Conservation (phyloP, 2,329 filamentous ascomycete genomes). For the Penicillium sumatraense region DNA sequence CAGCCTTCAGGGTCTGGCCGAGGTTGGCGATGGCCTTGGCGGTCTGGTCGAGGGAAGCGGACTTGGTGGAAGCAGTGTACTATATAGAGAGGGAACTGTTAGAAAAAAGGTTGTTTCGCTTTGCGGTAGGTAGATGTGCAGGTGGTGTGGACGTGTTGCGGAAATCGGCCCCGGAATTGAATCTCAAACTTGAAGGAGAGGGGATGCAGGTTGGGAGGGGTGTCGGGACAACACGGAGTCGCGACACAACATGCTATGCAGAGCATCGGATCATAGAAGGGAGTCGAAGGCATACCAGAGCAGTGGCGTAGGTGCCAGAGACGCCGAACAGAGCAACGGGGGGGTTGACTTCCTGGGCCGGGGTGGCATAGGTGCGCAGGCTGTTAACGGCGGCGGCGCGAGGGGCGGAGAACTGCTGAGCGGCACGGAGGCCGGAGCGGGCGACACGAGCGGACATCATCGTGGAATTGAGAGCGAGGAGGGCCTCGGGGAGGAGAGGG, state of each 20-base stretch:
- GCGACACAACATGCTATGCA: constrained; percentile 9
- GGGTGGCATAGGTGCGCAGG: constrained; percentile 76
- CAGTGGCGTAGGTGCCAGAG: constrained; percentile 97
- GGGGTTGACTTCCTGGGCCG: constrained; percentile 73
- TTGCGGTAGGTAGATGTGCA: neutral
- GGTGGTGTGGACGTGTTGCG: neutral
- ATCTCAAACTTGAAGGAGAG: constrained; percentile 12
- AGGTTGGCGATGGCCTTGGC: constrained; percentile 79
- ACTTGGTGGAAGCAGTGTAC: constrained; percentile 97
- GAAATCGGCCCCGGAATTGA: constrained; percentile 13
- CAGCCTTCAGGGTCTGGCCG: constrained; percentile 73
- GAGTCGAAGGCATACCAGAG: constrained; percentile 73
- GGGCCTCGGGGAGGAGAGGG: constrained; percentile 26
- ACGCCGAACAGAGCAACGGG: constrained; percentile 92
- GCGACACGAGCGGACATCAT: constrained; percentile 63
- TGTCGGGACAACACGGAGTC: constrained; percentile 22
- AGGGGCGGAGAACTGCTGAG: constrained; percentile 48
- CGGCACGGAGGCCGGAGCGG: constrained; percentile 61
- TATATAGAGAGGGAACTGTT: constrained; percentile 44
- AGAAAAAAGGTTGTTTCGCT: neutral
- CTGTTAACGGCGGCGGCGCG: constrained; percentile 46
- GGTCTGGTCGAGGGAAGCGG: constrained; percentile 80
- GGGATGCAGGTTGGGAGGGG: constrained; percentile 16
- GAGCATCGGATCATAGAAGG: constrained; percentile 7
- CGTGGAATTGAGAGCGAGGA: constrained; percentile 31